Conservation (phyloP, 371 early-diverging fungal genomes). For the Umbelopsis sp. region DNA sequence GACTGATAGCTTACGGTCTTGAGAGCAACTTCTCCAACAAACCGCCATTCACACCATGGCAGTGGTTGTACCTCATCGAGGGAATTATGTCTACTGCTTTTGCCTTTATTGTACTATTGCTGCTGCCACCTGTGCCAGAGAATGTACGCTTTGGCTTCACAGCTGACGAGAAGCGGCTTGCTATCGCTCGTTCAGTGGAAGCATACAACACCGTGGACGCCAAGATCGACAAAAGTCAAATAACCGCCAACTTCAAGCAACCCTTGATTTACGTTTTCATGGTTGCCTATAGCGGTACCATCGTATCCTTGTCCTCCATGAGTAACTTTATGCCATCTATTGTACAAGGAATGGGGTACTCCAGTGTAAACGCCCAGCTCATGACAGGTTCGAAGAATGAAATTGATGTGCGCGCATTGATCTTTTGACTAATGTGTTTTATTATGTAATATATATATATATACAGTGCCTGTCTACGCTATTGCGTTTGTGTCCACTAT, state of each 20-base stretch:
- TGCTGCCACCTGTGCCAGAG: conserved; percentile 6
- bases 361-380: conserved; percentile 40
- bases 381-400: conserved; percentile 25
- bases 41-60: conserved; percentile 7
- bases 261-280: conserved; percentile 1
- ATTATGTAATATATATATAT: neutral
- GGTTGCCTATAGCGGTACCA: neutral
- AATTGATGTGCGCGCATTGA: too few relatives aligned
- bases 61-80: conserved; percentile 14
- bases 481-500: conserved; percentile 35
- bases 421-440: too few relatives aligned
- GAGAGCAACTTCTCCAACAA: conserved; percentile 7
- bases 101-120: neutral
- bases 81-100: conserved; percentile 5
- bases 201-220: conserved; percentile 10
- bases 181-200: conserved; percentile 5
- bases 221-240: conserved; percentile 5
- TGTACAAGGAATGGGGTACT: conserved; percentile 49
- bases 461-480: conserved; percentile 32
- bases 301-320: conserved; percentile 27
- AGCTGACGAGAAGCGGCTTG: neutral
- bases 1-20: conserved; percentile 22
- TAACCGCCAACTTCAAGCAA: neutral
- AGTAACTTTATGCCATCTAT: conserved; percentile 44
- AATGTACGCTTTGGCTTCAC: neutral